Conservation (phyloP, 2,329 filamentous ascomycete genomes). For the Dactylellina drechsleri region DNA sequence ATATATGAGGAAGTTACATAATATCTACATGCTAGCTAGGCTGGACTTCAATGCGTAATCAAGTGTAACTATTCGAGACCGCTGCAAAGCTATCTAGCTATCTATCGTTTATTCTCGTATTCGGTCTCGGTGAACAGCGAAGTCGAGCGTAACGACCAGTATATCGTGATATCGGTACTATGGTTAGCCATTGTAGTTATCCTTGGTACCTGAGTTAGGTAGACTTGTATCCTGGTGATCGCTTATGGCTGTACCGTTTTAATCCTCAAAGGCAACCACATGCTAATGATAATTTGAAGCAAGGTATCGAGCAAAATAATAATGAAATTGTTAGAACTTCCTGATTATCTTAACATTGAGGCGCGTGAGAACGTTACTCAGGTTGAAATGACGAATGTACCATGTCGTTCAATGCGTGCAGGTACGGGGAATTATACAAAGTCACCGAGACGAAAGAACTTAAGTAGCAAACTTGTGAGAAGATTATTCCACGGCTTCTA, state of each 20-base stretch:
- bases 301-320: slow-evolving; percentile 35
- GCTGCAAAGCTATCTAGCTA: not conserved
- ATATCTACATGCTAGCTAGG: slow-evolving; percentile 5
- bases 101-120: slow-evolving; percentile 4
- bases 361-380: slow-evolving; percentile 13
- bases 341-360: not conserved
- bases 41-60: not conserved
- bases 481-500: slow-evolving; percentile 15
- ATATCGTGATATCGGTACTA: not conserved
- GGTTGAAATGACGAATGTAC: slow-evolving; percentile 11
- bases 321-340: not conserved
- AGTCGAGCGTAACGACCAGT: not conserved
- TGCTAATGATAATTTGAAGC: slow-evolving; percentile 26
- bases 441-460: slow-evolving; percentile 10
- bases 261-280: not conserved
- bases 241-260: slow-evolving; percentile 14
- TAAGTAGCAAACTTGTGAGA: slow-evolving; percentile 12
- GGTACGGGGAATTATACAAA: slow-evolving; percentile 35
- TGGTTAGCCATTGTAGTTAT: not conserved
- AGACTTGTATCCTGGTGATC: slow-evolving; percentile 20
- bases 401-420: slow-evolving; percentile 27
- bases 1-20: slow-evolving; percentile 35
- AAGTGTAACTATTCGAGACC: not conserved
- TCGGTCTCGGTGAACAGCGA: slow-evolving; percentile 1
- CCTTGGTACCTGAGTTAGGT: slow-evolving; percentile 30